Percentiles rank a stretch among this genome's conserved stretches.
Evolutionary conservation across 495 filamentous ascomycete species (phyloP).

Genomic region (Hypoxylon lienhwacheense): DNA sequence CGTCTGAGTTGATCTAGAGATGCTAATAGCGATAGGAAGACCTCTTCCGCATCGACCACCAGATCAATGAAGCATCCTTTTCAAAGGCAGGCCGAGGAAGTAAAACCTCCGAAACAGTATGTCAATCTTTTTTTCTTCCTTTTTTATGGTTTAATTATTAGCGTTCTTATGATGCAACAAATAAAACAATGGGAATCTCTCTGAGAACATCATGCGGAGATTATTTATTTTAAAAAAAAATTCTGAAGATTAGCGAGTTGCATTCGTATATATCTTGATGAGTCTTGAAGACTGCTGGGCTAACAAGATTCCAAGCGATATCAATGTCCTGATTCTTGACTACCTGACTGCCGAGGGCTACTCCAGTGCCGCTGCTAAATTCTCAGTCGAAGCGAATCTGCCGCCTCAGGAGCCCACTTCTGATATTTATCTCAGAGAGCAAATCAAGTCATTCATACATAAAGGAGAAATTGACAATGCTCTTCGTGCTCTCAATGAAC

Average conservation of each 20-base stretch:
- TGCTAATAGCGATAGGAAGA: constrained; percentile 46
- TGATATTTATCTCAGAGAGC: constrained; percentile 73
- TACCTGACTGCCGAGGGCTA: constrained; percentile 97
- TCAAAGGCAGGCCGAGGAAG: constrained; percentile 78
- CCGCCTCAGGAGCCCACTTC: constrained; percentile 67
- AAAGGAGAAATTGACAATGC: constrained; percentile 81
- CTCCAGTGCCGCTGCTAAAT: constrained; percentile 87
- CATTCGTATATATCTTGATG: constrained; percentile 11
- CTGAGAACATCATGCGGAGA: constrained; percentile 91
- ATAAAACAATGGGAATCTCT: constrained; percentile 99
- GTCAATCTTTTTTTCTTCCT: constrained; percentile 41
- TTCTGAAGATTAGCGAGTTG: constrained; percentile 54
- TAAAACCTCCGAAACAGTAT: constrained; percentile 89
- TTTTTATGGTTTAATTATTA: constrained; percentile 2
- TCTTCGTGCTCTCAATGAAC: constrained; percentile 82
- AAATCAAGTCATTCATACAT: constrained; percentile 79
- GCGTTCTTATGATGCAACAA: constrained; percentile 72
- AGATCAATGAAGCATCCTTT: constrained; percentile 71
- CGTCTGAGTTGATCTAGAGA: not conserved
- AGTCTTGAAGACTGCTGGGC: constrained; percentile 40
- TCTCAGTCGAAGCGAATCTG: constrained; percentile 91
- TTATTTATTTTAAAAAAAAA: constrained; percentile 61
- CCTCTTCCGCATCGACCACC: constrained; percentile 66
- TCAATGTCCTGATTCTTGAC: constrained; percentile 95
- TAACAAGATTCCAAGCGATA: constrained; percentile 64